phyloP scores from a whole-genome alignment of 495 filamentous ascomycete genomes.

The Jackrogersella minutella region DNA sequence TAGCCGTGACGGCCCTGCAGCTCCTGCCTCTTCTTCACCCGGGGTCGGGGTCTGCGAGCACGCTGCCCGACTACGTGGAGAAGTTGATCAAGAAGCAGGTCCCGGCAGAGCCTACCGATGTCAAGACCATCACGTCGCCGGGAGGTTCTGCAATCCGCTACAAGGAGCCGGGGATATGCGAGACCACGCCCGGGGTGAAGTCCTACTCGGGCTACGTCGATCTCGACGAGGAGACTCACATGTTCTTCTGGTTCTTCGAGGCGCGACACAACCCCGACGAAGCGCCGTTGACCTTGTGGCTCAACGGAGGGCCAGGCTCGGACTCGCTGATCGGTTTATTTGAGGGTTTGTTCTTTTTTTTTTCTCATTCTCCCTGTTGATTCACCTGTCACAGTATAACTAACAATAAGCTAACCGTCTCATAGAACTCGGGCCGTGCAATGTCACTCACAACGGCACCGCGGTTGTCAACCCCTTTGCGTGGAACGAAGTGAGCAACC shows the following conservation, averaged over 20 bases:
- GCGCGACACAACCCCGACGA: conserved; percentile 62
- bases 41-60: conserved; percentile 43
- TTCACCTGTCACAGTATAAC: too few species aligned
- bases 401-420: conserved; percentile 18
- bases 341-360: conserved; percentile 52
- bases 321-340: conserved; percentile 71
- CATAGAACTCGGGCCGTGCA: conserved; percentile 67
- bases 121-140: conserved; percentile 66
- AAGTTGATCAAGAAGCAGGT: conserved; percentile 44
- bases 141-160: conserved; percentile 62
- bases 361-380: too few species aligned
- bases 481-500: conserved; percentile 71
- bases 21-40: conserved; percentile 46
- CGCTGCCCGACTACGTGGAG: conserved; percentile 49
- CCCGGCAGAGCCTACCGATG: conserved; percentile 57
- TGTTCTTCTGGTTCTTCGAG: conserved; percentile 78
- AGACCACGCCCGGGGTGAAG: conserved; percentile 45
- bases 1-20: conserved; percentile 33
- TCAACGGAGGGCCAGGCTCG: conserved; percentile 66
- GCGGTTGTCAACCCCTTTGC: conserved; percentile 65
- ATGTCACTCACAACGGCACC: conserved; percentile 59
- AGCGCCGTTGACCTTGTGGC: conserved; percentile 67
- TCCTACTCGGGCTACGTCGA: conserved; percentile 55
- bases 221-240: conserved; percentile 64
- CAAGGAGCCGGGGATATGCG: conserved; percentile 58